Base-by-base conservation (phyloP, 2,329 filamentous ascomycete species). In the Fusarium sp. region DNA sequence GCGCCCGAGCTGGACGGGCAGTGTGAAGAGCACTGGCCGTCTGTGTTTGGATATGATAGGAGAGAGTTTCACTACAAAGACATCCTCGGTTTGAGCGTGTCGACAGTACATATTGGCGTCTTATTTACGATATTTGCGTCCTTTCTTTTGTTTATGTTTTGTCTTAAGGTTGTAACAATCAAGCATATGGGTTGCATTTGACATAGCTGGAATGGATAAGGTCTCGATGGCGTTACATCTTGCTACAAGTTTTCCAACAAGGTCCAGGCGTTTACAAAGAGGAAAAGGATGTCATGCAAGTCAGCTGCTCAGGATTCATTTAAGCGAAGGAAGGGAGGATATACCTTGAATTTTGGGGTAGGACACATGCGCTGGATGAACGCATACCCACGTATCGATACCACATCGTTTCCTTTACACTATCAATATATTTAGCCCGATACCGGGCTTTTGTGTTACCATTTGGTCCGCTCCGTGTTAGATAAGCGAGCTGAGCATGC, bases 361-460 rank as follows among this genome's bases (percentile, higher is more conserved):
- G 54, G 44, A 47, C 41, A 68, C 55, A 77, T 77, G 75, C 72
- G 75, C 72, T 62, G 50, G 54, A 68, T 66, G 65, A 71, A 68
- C 69, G 67, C 75, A 77, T 64, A 59, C 61, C 47, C 59, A 74
- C 73, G 61, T 76, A 72, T 70, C 76, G 75, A 77, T 77, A 78
- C 75, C 75, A 77, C 75, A 66, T 75, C 76, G 72, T 75, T 65
- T 72, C 66, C 68, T 76, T 69, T 47, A 51, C 58, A 66, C 48
- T 70, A 48, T 50, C 62, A 62, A 66, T 70, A 73, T 32, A 71
- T 54, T 11, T 34, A 59, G 52, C 72, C 63, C 42, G 15, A 15
- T 32, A 34, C 34, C 14, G 60, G 59, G 68, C 39, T 45, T 69
- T 52, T 39, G n/a, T 13, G 48, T 14, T 69, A 34, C 8, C 22